Evolutionary conservation across 495 filamentous ascomycete genomes (phyloP), one percentile per base, ranked within the genome.

Genomic region (Staphylotrichum longicolle): DNA sequence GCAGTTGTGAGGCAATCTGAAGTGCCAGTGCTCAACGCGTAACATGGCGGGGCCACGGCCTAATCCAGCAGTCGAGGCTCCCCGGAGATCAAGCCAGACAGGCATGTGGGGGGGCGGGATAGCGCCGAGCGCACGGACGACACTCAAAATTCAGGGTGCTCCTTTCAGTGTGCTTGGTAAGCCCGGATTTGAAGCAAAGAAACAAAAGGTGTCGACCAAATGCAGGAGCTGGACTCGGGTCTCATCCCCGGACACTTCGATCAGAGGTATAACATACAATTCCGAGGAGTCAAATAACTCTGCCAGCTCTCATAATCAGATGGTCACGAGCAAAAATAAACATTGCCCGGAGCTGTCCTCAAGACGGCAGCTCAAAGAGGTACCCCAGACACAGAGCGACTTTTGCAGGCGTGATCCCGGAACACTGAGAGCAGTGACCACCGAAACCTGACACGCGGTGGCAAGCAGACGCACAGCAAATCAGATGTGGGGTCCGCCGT

Each of bases 101-200:
- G 35, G 47, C 7, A 59, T 42, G 8, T 54, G 40, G 61, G 55
- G 48, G 55, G 27, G 7, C n/a, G 56, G 62, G 37, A 32, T n/a
- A 48, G 30, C 41, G 45, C 49, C 46, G 34, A 49, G 52, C 53
- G 62, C 62, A 64, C 62, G 57, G 62, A 59, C 62, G 45, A 34
- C 45, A 35, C 12, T 42, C 44, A 32, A 51, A 62, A 62, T 62
- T 62, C 60, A 62, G 53, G 53, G 60, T 32, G 53, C 20, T 27
- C 37, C 30, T 32, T 30, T 5, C 9, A 50, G 45, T 40, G 45
- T 50, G 56, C n/a, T 58, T 58, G 44, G 56, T 57, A 48, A 57
- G 55, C 44, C 7, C 3, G 15, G 35, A n/a, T n/a, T 15, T 6
- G 20, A 42, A 54, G 10, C n/a, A 30, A 54, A 51, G 33, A 34